Conservation (phyloP, 2,329 filamentous ascomycete species). For the Gnomoniopsis smithogilvyi region DNA sequence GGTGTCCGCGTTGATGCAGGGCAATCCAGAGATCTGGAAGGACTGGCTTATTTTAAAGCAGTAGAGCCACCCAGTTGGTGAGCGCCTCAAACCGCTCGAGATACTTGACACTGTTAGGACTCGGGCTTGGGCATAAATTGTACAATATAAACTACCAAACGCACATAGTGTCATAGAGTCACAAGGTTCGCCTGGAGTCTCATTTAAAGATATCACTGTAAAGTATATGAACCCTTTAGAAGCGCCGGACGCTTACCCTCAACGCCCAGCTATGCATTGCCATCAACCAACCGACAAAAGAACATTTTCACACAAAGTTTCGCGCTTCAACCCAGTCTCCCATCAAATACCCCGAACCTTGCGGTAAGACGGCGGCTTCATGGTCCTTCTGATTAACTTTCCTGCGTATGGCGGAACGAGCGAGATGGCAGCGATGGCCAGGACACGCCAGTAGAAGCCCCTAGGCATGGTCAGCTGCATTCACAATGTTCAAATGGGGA, state of each 20-base stretch:
- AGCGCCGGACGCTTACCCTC: slow-evolving; percentile 4
- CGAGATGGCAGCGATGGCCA: slow-evolving; percentile 74
- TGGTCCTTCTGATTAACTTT: slow-evolving; percentile 78
- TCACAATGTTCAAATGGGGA: not conserved
- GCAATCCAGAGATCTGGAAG: slow-evolving; percentile 30
- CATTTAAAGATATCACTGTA: slow-evolving; percentile 1
- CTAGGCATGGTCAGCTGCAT: slow-evolving; percentile 36
- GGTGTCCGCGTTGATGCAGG: slow-evolving; percentile 56
- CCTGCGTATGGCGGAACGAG: slow-evolving; percentile 83
- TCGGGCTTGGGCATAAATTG: not conserved
- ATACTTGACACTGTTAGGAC: not conserved
- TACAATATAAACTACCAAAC: not conserved
- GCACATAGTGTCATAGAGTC: not conserved
- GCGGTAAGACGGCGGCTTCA: slow-evolving; percentile 90
- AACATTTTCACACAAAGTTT: not conserved
- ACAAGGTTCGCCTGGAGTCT: not conserved
- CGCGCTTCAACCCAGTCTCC: not conserved
- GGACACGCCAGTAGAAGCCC: slow-evolving; percentile 85
- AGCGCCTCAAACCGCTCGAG: not conserved
- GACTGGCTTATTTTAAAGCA: slow-evolving; percentile 54
- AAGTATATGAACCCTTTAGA: not conserved
- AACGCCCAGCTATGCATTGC: slow-evolving; percentile 19
- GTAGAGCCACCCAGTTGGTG: slow-evolving; percentile 24
- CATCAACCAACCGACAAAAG: slow-evolving; percentile 5
- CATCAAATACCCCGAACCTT: slow-evolving; percentile 75